Evolutionary conservation across 2,329 filamentous ascomycete species (phyloP).

Genomic region (Calonectria henricotiae): DNA sequence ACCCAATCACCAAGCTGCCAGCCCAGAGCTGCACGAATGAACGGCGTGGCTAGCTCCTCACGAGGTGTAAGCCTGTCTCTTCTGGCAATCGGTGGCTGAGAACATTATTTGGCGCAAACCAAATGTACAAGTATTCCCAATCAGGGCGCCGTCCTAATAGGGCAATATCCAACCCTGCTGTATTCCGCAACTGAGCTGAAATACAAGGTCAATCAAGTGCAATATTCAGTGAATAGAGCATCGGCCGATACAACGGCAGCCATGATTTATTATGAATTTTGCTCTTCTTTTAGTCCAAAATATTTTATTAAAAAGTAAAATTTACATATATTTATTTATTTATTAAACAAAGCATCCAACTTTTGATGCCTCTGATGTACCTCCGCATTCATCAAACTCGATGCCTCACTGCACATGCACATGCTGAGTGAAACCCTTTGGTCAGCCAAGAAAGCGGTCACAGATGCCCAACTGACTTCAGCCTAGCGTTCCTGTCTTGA

Average conservation of each 20-base stretch:
- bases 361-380: background rate
- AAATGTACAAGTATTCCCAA: background rate
- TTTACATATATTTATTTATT: no score
- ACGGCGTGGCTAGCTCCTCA: constrained; percentile 24
- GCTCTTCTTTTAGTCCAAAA: no score
- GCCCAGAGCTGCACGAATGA: constrained; percentile 11
- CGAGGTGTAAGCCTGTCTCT: background rate
- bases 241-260: no score
- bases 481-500: background rate
- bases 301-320: no score
- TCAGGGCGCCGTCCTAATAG: background rate
- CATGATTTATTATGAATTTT: no score
- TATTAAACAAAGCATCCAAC: background rate
- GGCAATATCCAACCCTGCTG: constrained; percentile 1
- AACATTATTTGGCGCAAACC: background rate
- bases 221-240: background rate
- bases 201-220: background rate
- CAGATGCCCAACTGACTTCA: background rate
- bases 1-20: background rate
- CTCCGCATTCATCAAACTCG: background rate
- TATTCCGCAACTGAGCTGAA: background rate
- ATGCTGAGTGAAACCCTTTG: background rate
- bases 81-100: background rate
- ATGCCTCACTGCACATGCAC: no score
- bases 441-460: background rate